Evolutionary conservation across 1,139 yeast genomes (phyloP).

Genomic region (Maudiozyma humilis): DNA sequence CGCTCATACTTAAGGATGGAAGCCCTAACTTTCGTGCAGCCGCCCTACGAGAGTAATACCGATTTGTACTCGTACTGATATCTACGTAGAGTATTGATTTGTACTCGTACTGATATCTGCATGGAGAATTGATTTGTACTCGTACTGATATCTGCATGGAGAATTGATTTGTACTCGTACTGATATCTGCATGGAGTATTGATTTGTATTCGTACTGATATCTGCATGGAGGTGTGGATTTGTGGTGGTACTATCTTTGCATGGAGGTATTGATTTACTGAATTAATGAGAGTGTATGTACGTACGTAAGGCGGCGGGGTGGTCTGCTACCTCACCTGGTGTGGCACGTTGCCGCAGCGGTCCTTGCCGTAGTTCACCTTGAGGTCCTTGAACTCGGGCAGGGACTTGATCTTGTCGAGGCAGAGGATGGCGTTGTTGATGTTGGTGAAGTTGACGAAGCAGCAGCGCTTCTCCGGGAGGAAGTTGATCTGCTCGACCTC

Average conservation of each 20-base stretch:
- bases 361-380: slow-evolving; percentile 87
- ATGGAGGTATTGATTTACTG: no score
- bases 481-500: slow-evolving; percentile 92
- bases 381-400: slow-evolving; percentile 41
- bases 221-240: no score
- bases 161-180: no score
- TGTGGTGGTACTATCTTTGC: no score
- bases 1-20: not conserved
- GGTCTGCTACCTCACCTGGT: slow-evolving; percentile 25
- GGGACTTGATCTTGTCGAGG: slow-evolving; percentile 54
- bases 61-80: no score
- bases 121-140: no score
- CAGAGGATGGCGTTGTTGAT: slow-evolving; percentile 83
- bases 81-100: no score
- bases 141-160: no score
- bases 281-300: not conserved
- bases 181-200: no score
- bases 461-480: slow-evolving; percentile 76
- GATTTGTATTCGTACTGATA: no score
- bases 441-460: slow-evolving; percentile 84
- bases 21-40: not conserved
- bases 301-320: not conserved
- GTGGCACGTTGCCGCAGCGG: slow-evolving; percentile 70
- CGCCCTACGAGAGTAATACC: not conserved
- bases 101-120: no score